Conservation (phyloP, 306 rosid genomes). For the Lagenaria siceraria region DNA sequence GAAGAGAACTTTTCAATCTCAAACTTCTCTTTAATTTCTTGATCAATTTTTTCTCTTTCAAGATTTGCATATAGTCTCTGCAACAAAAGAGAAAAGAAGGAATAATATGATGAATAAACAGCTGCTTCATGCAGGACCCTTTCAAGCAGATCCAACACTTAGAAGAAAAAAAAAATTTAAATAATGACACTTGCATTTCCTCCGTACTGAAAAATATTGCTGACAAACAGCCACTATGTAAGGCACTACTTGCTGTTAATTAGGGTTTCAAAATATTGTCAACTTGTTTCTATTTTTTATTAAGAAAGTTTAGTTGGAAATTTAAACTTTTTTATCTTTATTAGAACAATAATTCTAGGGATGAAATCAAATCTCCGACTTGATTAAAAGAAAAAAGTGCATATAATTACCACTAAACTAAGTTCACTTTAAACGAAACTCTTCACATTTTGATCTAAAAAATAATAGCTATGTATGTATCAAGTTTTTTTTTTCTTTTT, state of each 20-base stretch:
- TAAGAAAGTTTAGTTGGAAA: too few species aligned
- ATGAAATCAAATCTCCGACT: too few species aligned
- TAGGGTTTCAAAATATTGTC: not conserved
- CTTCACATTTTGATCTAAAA: too few species aligned
- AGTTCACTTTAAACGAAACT: too few species aligned
- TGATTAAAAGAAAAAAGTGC: too few species aligned
- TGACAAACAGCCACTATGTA: not conserved
- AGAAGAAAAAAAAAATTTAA: not conserved
- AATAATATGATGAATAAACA: not conserved
- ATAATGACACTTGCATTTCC: not conserved
- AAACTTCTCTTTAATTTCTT: constrained; percentile 17
- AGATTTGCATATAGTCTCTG: constrained; percentile 21
- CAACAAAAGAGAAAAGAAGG: not conserved
- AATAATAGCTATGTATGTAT: too few species aligned
- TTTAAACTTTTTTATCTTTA: too few species aligned
- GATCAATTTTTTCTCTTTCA: constrained; percentile 18
- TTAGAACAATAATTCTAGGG: too few species aligned
- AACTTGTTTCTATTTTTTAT: not conserved
- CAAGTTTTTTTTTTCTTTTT: too few species aligned
- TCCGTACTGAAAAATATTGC: not conserved
- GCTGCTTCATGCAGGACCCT: not conserved
- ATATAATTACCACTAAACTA: too few species aligned
- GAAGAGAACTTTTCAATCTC: not conserved
- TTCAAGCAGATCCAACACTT: not conserved
- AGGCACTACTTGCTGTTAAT: not conserved